Base-by-base conservation (phyloP, 1,139 yeast species). In the Taphrina sp. region DNA sequence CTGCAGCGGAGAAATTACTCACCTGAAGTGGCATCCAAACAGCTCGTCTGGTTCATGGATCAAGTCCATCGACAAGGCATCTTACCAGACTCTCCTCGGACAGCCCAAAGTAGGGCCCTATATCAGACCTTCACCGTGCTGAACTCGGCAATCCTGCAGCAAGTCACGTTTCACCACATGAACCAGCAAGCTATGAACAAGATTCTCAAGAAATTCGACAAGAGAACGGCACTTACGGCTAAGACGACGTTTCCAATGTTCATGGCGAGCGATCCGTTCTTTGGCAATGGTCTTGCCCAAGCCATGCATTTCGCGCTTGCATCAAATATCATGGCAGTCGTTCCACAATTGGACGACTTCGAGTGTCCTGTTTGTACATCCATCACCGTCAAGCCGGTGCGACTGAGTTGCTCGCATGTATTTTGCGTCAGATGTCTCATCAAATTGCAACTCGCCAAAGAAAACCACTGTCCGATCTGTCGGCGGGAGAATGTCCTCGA, bases 311-410 rank as follows among this genome's bases (percentile, higher is more conserved):
- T 26, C 17, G 45, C 57, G 20, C 16, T 57, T 5, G 38, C 52
- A 17, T 23, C 46, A 16, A 75, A 79, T 10, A 67, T 84, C 12
- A 66, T 83, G 35, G 75, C 77, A 17, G 67, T 83, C 2, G 72
- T 83, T 0, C 92, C 92, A 0, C 90, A 83, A 66, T 69, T 84
- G 16, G 90, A 84, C 53, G 92, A 84, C 65, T 84, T 82, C 64
- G 72, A 79, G 2, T 84, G 92, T 65, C 89, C 90, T 0, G 79
- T 84, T 5, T 84, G 92, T 65, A 77, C 80, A 67, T 75, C 78
- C 3, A 76, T 84, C 38, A 88, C 89, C 0, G 83, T 76, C 67
- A 83, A 83, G 64, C 92, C 92, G 0, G 81, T 84, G 46, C 69
- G 80, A 49, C 71, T 84, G 20, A 69, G 69, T 10, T 84, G 92